Conservation (phyloP, 441 rosid genomes). For the Viola pubescens region DNA sequence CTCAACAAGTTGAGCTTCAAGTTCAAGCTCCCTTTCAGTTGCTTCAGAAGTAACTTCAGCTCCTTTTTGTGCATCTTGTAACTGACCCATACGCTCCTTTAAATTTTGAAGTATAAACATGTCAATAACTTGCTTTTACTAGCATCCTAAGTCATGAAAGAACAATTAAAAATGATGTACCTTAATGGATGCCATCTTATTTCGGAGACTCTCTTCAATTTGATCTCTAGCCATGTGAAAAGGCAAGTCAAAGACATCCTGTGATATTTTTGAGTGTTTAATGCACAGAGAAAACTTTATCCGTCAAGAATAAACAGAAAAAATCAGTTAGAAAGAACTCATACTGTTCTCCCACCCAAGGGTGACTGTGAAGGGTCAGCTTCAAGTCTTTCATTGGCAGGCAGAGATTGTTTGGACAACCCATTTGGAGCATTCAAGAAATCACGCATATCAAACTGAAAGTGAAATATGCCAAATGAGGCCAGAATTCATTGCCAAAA, state of each 20-base stretch:
- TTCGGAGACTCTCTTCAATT: conserved; percentile 91
- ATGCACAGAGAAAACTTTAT: conserved; percentile 3
- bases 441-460: conserved; percentile 92
- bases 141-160: not conserved
- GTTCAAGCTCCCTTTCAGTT: conserved; percentile 98
- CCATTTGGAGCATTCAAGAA: conserved; percentile 84
- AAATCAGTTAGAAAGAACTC: conserved; percentile 9
- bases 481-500: conserved; percentile 14
- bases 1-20: conserved; percentile 97
- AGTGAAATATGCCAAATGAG: conserved; percentile 11
- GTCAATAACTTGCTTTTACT: not conserved
- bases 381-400: conserved; percentile 54
- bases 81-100: conserved; percentile 85
- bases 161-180: conserved; percentile 25
- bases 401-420: conserved; percentile 57
- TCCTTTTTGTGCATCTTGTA: conserved; percentile 87
- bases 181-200: conserved; percentile 94
- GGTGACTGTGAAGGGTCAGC: conserved; percentile 77
- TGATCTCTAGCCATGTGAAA: conserved; percentile 92
- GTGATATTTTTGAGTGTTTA: conserved; percentile 17
- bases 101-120: conserved; percentile 10
- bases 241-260: conserved; percentile 96
- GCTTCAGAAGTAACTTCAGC: conserved; percentile 94
- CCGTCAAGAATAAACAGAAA: conserved; percentile 4
- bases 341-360: conserved; percentile 77